These are phyloP conservation scores for Tranzscheliella williamsii DNA, from an alignment of 1,284 basidiomycete genomes.

Conservation along the genomic window DNA sequence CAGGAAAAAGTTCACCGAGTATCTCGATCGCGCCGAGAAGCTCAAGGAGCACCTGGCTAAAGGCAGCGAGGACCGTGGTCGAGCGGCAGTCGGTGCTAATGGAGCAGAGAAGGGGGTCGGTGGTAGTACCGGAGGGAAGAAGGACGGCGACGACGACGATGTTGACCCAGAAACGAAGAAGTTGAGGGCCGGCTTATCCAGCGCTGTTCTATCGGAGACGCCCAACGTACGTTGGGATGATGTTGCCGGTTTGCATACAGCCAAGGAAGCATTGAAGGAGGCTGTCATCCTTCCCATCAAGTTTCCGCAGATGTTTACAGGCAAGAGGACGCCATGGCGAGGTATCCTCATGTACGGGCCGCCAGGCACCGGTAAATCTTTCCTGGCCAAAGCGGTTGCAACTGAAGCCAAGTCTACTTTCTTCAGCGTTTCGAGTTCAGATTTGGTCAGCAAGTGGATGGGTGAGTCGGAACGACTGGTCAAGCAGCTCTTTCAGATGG, in stretches of 20 bases:
- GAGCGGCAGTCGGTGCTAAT: constrained; percentile 77
- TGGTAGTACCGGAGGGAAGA: constrained; percentile 70
- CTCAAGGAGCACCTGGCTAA: constrained; percentile 71
- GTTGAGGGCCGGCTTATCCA: constrained; percentile 81
- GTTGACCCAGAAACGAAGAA: constrained; percentile 93
- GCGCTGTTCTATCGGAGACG: constrained; percentile 87
- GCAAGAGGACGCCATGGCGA: constrained; percentile 94
- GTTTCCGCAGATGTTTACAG: constrained; percentile 96
- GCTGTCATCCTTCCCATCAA: constrained; percentile 98
- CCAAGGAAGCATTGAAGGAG: constrained; percentile 95
- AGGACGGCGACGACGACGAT: constrained; percentile 74
- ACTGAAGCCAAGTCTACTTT: constrained; percentile 97
- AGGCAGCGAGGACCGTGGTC: constrained; percentile 71
- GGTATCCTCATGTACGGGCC: constrained; percentile 93
- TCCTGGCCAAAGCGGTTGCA: constrained; percentile 94
- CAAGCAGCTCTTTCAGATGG: constrained; percentile 94
- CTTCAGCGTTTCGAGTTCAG: constrained; percentile 92
- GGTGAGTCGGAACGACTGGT: constrained; percentile 95
- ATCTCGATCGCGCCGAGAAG: constrained; percentile 87
- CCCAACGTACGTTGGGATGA: constrained; percentile 98
- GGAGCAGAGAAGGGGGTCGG: constrained; percentile 68
- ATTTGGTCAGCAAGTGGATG: constrained; percentile 99
- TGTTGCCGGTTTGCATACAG: constrained; percentile 89
- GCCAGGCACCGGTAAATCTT: constrained; percentile 67
- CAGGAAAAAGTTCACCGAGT: constrained; percentile 85